Conservation (phyloP, 176 grass and related monocot genomes). For the Pontederia crassipes region DNA sequence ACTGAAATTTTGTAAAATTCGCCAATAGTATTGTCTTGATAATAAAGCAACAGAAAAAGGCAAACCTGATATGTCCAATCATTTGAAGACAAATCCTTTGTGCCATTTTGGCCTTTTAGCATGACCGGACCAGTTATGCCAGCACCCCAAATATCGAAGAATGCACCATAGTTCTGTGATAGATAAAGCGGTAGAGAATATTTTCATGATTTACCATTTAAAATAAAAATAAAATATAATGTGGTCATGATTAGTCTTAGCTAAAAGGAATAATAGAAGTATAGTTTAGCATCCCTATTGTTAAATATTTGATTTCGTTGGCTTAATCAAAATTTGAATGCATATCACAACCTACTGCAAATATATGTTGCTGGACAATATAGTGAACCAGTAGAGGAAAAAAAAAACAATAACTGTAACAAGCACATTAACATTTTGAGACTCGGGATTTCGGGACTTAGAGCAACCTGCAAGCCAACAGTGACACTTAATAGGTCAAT, state of each 20-base stretch:
- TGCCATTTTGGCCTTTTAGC: slow-evolving; percentile 49
- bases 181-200: slow-evolving; percentile 1
- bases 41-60: neutral
- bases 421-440: neutral
- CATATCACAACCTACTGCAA: too few relatives aligned
- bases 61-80: slow-evolving; percentile 89
- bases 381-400: slow-evolving; percentile 1
- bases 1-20: slow-evolving; percentile 12
- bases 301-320: too few relatives aligned
- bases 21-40: neutral
- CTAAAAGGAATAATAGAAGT: neutral
- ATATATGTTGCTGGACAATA: too few relatives aligned
- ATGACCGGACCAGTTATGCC: slow-evolving; percentile 88
- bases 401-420: slow-evolving; percentile 2
- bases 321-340: too few relatives aligned
- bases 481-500: slow-evolving; percentile 94
- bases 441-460: neutral
- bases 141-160: slow-evolving; percentile 81
- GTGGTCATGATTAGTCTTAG: too few relatives aligned
- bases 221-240: neutral
- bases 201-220: neutral
- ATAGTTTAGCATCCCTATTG: neutral
- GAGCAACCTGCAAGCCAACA: slow-evolving; percentile 75
- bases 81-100: slow-evolving; percentile 53
- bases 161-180: slow-evolving; percentile 87